Percentiles rank a stretch among this genome's conserved stretches.
These are phyloP conservation scores for Pterocarpus macrocarpus DNA, from an alignment of 306 rosid genomes.

Conservation along the genomic window DNA sequence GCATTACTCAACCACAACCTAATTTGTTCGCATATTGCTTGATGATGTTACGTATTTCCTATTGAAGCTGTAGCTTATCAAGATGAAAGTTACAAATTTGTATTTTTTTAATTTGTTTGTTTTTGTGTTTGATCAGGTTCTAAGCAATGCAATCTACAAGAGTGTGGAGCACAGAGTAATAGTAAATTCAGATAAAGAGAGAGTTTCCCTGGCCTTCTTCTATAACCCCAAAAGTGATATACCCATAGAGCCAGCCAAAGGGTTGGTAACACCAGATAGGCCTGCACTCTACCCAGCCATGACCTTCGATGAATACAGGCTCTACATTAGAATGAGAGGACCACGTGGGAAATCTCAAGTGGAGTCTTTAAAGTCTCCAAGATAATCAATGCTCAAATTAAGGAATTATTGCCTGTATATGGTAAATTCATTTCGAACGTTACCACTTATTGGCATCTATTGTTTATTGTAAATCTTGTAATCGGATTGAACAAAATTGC, in stretches of 20 bases:
- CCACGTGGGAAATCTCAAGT: conserved; percentile 96
- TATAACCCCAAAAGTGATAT: conserved; percentile 92
- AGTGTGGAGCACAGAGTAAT: conserved; percentile 96
- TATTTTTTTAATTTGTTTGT: not conserved
- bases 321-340: conserved; percentile 84
- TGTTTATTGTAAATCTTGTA: not conserved
- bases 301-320: conserved; percentile 91
- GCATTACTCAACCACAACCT: no score
- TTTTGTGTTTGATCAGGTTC: conserved; percentile 56
- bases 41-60: no score
- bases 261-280: conserved; percentile 57
- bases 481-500: not conserved
- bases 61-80: not conserved
- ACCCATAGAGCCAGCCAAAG: conserved; percentile 74
- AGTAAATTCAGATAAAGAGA: conserved; percentile 76
- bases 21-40: no score
- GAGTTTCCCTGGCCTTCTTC: conserved; percentile 90
- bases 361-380: conserved; percentile 71
- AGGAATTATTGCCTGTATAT: not conserved
- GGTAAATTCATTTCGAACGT: not conserved
- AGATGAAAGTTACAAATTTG: not conserved
- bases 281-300: conserved; percentile 73
- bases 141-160: conserved; percentile 84
- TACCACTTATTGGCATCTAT: not conserved
- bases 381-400: conserved; percentile 6